Conservation (phyloP, 2,329 filamentous ascomycete species). For the Colletotrichum abscissum region DNA sequence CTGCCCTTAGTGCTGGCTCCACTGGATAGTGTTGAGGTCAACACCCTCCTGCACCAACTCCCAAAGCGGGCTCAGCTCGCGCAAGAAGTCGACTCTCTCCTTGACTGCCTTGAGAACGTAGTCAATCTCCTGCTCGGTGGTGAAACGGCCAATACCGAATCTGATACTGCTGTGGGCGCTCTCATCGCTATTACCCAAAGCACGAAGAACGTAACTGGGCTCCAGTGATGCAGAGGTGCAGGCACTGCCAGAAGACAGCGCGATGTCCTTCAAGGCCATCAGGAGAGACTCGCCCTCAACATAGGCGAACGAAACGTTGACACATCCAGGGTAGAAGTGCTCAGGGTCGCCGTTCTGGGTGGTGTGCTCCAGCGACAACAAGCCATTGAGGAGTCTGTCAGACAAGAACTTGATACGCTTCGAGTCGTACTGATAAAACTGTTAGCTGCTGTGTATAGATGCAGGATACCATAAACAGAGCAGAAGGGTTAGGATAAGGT, state of each 20-base stretch:
- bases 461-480: not conserved
- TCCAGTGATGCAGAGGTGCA: slow-evolving; percentile 97
- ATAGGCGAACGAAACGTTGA: slow-evolving; percentile 98
- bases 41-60: slow-evolving; percentile 97
- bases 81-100: slow-evolving; percentile 90
- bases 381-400: slow-evolving; percentile 82
- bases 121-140: slow-evolving; percentile 93
- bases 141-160: slow-evolving; percentile 97
- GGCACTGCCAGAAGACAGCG: slow-evolving; percentile 93
- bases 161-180: slow-evolving; percentile 97
- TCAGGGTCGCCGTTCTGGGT: slow-evolving; percentile 86
- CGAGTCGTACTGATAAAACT: slow-evolving; percentile 79
- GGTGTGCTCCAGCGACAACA: slow-evolving; percentile 92
- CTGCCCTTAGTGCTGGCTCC: slow-evolving; percentile 86
- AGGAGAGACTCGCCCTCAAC: slow-evolving; percentile 97
- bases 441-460: slow-evolving; percentile 12
- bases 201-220: slow-evolving; percentile 94
- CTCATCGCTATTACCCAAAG: slow-evolving; percentile 95
- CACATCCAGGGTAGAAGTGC: slow-evolving; percentile 93
- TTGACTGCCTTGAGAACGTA: slow-evolving; percentile 95
- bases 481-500: slow-evolving; percentile 40
- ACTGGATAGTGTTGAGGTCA: slow-evolving; percentile 95
- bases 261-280: slow-evolving; percentile 99
- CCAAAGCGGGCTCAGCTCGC: slow-evolving; percentile 96
- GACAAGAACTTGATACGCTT: slow-evolving; percentile 87